phyloP scores from a whole-genome alignment of 805 yeast species.

The Cyberlindnera subsufficiens region DNA sequence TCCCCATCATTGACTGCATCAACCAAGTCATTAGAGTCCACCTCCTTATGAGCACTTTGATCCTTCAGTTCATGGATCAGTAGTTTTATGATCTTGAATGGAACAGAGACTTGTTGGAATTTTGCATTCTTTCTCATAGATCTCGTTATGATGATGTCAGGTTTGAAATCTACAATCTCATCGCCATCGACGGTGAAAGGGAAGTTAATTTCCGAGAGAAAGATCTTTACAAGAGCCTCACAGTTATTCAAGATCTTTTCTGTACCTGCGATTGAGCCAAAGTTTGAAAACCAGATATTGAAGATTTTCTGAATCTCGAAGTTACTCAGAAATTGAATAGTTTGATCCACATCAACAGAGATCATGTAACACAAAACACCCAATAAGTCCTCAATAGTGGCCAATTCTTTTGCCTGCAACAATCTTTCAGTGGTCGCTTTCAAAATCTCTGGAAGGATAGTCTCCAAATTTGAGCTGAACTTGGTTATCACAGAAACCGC shows the following conservation, averaged over 20 bases:
- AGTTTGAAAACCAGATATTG: constrained; percentile 78
- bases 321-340: constrained; percentile 52
- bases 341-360: constrained; percentile 52
- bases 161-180: constrained; percentile 46
- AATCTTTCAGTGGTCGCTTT: constrained; percentile 66
- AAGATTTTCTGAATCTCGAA: constrained; percentile 45
- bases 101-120: constrained; percentile 62
- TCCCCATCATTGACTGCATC: constrained; percentile 63
- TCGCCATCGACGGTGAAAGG: constrained; percentile 73
- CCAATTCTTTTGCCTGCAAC: constrained; percentile 56
- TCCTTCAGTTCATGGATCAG: constrained; percentile 63
- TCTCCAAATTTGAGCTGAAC: constrained; percentile 29
- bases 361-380: constrained; percentile 72
- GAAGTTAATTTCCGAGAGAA: constrained; percentile 48
- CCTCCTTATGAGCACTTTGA: constrained; percentile 33
- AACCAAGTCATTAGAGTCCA: constrained; percentile 31
- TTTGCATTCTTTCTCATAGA: constrained; percentile 58
- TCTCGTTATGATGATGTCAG: constrained; percentile 73
- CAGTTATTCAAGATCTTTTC: constrained; percentile 61
- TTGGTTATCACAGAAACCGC: constrained; percentile 54
- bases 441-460: constrained; percentile 22
- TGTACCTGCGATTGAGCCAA: constrained; percentile 70
- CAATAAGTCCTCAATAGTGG: constrained; percentile 72
- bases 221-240: constrained; percentile 67
- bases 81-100: constrained; percentile 66